Base-by-base conservation (phyloP, 2,329 filamentous ascomycete genomes). In the Malbranchea cinnamomea region DNA sequence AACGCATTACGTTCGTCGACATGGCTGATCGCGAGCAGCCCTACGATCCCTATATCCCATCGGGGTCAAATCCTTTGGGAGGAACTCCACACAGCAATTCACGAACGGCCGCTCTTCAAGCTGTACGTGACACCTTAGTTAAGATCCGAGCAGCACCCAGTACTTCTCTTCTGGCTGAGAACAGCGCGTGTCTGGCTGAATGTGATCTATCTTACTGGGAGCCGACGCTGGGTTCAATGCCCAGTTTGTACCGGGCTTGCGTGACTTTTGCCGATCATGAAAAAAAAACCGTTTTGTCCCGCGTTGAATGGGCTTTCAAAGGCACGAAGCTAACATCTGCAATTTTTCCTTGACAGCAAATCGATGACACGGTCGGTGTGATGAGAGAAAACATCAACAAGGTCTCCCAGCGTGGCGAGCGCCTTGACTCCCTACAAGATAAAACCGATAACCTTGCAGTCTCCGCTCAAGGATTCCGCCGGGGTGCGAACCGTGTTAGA, bases 351-450 rank as follows among this genome's bases (percentile, higher is more conserved):
- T 54, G n/a, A n/a, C n/a, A 98, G 89, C 80, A 95, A 91, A 93
- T 98, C 59, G 79, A 95, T 57, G 81, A 85, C 52, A 93, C 87
- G 30, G 83, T 94, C 48, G 78, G 78, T 52, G 81, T 89, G 43
- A 94, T 98, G 87, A 75, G 80, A 49, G 78, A 93, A 57, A 98
- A 98, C 65, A 91, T 98, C 67, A 84, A 85, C 66, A 91, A 89
- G 61, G 82, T 93, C 39, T 84, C 81, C 24, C 77, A 94, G 60
- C 84, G 89, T 68, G 89, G 89, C 53, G 80, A 84, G 50, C 73
- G 77, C 45, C 71, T 94, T 38, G 81, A 93, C 56, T 75, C 76
- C 28, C 73, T 94, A 38, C 81, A 92, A 62, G 79, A 89, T 58
- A 92, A 93, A 71, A 94, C 60, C 35, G 76, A 94, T 63, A 91